Evolutionary conservation across 805 yeast genomes (phyloP).

Genomic region (Teunomyces atbi): DNA sequence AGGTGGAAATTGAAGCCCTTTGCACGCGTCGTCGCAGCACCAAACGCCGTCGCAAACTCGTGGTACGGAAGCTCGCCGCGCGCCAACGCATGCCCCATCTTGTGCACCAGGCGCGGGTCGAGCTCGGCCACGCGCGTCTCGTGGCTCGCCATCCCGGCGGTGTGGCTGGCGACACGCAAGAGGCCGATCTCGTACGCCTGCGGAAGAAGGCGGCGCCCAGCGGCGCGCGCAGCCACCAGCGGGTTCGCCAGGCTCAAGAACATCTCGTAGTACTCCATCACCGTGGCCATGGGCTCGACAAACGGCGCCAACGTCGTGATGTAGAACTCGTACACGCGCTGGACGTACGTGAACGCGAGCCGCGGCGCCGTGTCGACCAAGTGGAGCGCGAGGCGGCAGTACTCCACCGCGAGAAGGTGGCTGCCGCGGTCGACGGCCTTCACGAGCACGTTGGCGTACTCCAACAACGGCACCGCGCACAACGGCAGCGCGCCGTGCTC

Average conservation of each 20-base stretch:
- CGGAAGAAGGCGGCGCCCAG: slow-evolving; percentile 10
- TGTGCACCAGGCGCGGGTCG: not conserved
- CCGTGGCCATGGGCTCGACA: slow-evolving; percentile 37
- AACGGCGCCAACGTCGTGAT: slow-evolving; percentile 40
- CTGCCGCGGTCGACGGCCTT: slow-evolving; percentile 25
- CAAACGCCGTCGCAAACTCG: not conserved
- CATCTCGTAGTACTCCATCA: slow-evolving; percentile 26
- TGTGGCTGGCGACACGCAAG: not conserved
- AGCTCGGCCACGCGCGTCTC: not conserved
- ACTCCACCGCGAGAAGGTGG: slow-evolving; percentile 40
- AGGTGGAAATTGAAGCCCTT: slow-evolving; percentile 10
- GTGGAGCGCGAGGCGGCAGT: slow-evolving; percentile 37
- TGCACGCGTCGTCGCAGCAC: too few species aligned
- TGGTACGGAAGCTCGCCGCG: not conserved
- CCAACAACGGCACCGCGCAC: slow-evolving; percentile 39
- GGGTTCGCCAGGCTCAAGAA: slow-evolving; percentile 14
- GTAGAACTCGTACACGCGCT: slow-evolving; percentile 42
- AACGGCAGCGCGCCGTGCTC: slow-evolving; percentile 39
- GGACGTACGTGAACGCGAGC: slow-evolving; percentile 33
- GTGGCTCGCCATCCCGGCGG: not conserved
- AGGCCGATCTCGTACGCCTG: slow-evolving; percentile 8
- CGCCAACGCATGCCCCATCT: not conserved
- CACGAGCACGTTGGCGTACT: slow-evolving; percentile 35
- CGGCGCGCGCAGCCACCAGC: slow-evolving; percentile 8
- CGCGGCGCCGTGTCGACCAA: slow-evolving; percentile 33